Evolutionary conservation across 2,329 filamentous ascomycete genomes (phyloP), one percentile per base, ranked within the genome.

Genomic region (Clarireedia hainanense): DNA sequence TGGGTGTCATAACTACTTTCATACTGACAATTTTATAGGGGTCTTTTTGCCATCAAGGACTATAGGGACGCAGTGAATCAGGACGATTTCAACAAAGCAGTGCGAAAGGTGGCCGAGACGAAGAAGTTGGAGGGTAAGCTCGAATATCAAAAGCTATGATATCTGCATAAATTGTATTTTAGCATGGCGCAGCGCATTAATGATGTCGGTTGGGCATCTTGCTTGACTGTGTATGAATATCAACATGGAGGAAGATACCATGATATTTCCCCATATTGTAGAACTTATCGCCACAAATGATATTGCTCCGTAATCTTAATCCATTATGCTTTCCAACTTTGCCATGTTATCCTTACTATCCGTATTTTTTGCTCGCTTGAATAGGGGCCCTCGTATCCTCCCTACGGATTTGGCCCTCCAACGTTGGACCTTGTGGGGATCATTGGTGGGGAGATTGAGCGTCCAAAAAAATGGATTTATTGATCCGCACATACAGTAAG

Each of bases 71-170:
- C 91, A 12, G 89, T 99, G 74, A 97, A 89, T 75, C 94, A 99
- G 72, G 94, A 99, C 68, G 94, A 99, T 70, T 96, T 97, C 84
- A 99, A 96, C 79, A 96, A 96, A 76, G 94, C 94, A 4, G 94
- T 99, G 54, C 86, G 94, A 64, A 99, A 99, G 82, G 88, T 99
- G 64, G 91, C 89, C 15, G 94, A 99, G 74, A 81, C 89, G 60
- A 99, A 99, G 89, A 99, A 99, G 76, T 75, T 99, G 67, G 94
- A 99, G 74, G 92, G 94, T 74, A 97, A 97, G 78, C 80, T 97
- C 50, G 92, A 97, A 73, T 97, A 96, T 75, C 87, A 95, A 81
- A 96, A 96, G 76, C 77, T 96, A 75, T 96, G 85, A 65, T 40
- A 27, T 34, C 61, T 47, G 40, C 48, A 42, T 51, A 47, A 20